Base-by-base conservation (phyloP, 1,284 basidiomycete species). In the Cryptococcus maquisensis region DNA sequence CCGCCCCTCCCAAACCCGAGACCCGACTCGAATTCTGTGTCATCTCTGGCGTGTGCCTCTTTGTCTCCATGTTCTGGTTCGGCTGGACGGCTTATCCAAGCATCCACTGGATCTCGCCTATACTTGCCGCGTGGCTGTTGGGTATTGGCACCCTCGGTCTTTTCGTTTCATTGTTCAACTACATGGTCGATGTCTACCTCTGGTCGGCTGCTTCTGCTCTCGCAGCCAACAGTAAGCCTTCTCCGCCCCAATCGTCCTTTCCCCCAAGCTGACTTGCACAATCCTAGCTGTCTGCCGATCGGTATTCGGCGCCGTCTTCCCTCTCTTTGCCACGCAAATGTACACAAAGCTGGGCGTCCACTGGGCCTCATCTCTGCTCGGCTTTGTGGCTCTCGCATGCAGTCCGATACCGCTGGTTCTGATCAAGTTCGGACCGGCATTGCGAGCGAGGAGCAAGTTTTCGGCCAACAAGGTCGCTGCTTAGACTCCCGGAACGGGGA, bases 301-400 rank as follows among this genome's bases (percentile, higher is more conserved):
- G 0, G 47, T 71, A 0, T 79, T 79, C 48, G 81, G 81, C 24
- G 80, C 79, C 1, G 64, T 51, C 26, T 67, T 68, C 68, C 79
- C 80, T 0, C 65, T 81, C 3, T 81, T 82, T 56, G 78, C 80
- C 0, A 65, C 52, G 0, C 78, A 80, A 56, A 80, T 82, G 80
- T 82, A 77, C 68, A 56, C 73, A 8, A 73, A 63, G 38, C 71
- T 83, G 13, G 77, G 68, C 63, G 60, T 64, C 9, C 71, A 69
- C 63, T 74, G 73, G 73, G 73, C 73, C 7, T 64, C 63, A 0
- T 66, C 69, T 7, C 66, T 70, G 23, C 72, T 75, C 18, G 77
- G 74, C 8, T 73, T 73, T 55, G 56, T 77, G 13, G 72, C 74
- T 4, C 64, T 74, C 2, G 20, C 64, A 7, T 49, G 73, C 39